Percentiles rank a stretch among this genome's conserved stretches.
Evolutionary conservation across 1,139 yeast species (phyloP).

Genomic region (Citeromyces siamensis): DNA sequence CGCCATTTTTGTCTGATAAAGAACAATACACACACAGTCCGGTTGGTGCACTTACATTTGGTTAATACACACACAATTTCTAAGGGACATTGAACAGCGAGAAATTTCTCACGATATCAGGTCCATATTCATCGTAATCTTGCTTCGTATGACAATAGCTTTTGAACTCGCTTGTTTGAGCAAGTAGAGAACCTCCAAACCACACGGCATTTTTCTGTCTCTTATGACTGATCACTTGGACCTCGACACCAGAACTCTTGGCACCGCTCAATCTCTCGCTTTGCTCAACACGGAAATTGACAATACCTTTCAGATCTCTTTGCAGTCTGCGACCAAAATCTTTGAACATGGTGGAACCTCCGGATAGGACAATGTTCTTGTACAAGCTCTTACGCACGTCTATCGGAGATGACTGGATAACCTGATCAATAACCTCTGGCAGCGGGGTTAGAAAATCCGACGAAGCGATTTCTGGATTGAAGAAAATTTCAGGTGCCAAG

Average conservation of each 20-base stretch:
- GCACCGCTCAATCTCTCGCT: slow-evolving; percentile 76
- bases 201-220: slow-evolving; percentile 98
- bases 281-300: slow-evolving; percentile 75
- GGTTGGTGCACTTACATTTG: not conserved
- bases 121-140: slow-evolving; percentile 97
- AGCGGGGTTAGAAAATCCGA: slow-evolving; percentile 93
- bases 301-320: slow-evolving; percentile 82
- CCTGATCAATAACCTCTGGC: slow-evolving; percentile 90
- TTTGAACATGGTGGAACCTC: slow-evolving; percentile 98
- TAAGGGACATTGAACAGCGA: slow-evolving; percentile 85
- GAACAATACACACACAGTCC: too few relatives aligned
- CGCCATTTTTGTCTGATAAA: slow-evolving; percentile 1
- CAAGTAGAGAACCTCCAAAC: slow-evolving; percentile 97
- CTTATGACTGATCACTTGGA: slow-evolving; percentile 93
- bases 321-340: slow-evolving; percentile 97
- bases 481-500: slow-evolving; percentile 96
- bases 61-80: not conserved
- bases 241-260: slow-evolving; percentile 91
- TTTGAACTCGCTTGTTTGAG: slow-evolving; percentile 94
- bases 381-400: slow-evolving; percentile 96
- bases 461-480: slow-evolving; percentile 94
- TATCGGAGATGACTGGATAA: slow-evolving; percentile 90
- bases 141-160: slow-evolving; percentile 94
- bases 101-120: slow-evolving; percentile 93
- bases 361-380: slow-evolving; percentile 89